phyloP scores from a whole-genome alignment of 2,329 filamentous ascomycete species.

The Colletotrichum tabaci region DNA sequence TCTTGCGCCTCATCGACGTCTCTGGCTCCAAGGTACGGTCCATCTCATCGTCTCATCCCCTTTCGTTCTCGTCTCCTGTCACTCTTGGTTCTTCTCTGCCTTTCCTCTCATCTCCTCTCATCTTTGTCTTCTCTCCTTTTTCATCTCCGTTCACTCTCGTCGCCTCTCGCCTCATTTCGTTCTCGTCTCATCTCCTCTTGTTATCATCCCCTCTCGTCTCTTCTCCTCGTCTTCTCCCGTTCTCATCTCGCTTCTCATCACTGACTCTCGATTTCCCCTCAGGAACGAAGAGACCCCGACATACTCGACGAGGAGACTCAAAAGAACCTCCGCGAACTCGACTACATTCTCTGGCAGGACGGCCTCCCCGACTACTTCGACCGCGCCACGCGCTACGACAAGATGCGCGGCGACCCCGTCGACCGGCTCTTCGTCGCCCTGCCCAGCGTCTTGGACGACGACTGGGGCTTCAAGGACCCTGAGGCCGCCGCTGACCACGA shows the following conservation, averaged over 20 bases:
- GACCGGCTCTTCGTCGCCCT: constrained; percentile 27
- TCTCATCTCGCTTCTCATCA: neutral
- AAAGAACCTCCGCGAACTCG: constrained; percentile 18
- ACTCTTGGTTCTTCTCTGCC: too few species aligned
- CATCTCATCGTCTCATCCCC: too few species aligned
- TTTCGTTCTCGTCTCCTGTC: neutral
- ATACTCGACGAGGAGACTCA: neutral
- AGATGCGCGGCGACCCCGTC: constrained; percentile 31
- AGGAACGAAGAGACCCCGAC: neutral
- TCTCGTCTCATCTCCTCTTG: too few species aligned
- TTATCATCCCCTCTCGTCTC: too few species aligned
- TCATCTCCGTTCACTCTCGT: too few species aligned
- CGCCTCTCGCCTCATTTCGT: too few species aligned
- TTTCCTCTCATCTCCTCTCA: too few species aligned
- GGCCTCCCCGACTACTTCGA: constrained; percentile 25
- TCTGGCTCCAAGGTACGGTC: constrained; percentile 1
- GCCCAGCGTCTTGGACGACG: constrained; percentile 22
- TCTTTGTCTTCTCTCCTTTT: too few species aligned
- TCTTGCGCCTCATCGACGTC: constrained; percentile 14
- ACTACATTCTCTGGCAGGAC: constrained; percentile 37
- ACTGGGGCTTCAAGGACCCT: neutral
- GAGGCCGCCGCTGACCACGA: neutral
- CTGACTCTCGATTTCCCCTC: neutral
- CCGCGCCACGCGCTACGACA: constrained; percentile 29
- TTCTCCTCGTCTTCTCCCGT: neutral